phyloP scores from a whole-genome alignment of 176 grass and related monocot genomes.

The Carex myosuroides region DNA sequence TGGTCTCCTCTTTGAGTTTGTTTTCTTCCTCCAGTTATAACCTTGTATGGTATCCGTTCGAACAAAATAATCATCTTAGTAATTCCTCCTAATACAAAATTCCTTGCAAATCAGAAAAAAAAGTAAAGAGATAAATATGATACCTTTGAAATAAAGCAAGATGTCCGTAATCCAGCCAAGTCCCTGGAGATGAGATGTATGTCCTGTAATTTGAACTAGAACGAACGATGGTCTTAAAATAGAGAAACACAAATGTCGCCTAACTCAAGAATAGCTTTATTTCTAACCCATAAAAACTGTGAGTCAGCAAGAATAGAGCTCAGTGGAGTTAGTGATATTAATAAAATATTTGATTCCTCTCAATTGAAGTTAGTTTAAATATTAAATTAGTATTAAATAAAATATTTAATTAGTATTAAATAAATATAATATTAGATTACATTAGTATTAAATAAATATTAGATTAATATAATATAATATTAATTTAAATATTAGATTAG shows the following conservation, averaged over 20 bases:
- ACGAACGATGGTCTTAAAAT: not conserved
- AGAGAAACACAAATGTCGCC: not conserved
- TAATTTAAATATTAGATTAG: too few relatives aligned
- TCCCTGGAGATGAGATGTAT: too few relatives aligned
- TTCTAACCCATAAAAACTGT: too few relatives aligned
- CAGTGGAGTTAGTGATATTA: too few relatives aligned
- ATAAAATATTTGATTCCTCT: too few relatives aligned
- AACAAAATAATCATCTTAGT: constrained; percentile 1
- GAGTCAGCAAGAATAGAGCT: too few relatives aligned
- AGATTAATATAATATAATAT: too few relatives aligned
- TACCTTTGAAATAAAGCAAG: not conserved
- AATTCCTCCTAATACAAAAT: not conserved
- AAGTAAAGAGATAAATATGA: not conserved
- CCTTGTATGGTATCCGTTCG: not conserved
- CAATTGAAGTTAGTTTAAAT: too few relatives aligned
- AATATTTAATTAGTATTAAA: too few relatives aligned
- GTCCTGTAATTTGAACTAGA: not conserved
- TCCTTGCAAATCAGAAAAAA: not conserved
- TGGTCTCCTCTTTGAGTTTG: constrained; percentile 5
- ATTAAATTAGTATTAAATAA: too few relatives aligned
- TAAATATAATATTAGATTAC: too few relatives aligned
- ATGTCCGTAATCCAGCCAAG: not conserved
- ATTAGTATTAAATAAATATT: too few relatives aligned
- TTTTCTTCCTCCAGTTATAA: constrained; percentile 38
- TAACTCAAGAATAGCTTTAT: not conserved